Conservation (phyloP, 2,329 filamentous ascomycete species). For the Ciborinia camelliae region DNA sequence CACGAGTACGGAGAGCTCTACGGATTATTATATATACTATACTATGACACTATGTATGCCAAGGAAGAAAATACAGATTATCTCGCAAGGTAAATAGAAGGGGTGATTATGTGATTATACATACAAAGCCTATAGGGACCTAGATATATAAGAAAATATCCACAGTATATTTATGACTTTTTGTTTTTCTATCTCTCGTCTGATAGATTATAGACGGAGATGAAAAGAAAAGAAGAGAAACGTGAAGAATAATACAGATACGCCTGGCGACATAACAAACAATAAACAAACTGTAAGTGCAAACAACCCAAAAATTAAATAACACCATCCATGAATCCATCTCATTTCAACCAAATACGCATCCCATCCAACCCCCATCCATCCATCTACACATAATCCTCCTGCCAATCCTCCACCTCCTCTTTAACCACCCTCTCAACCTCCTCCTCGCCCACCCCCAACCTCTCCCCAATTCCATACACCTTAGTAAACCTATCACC, state of each 20-base stretch:
- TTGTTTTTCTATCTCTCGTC: not conserved
- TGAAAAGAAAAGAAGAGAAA: not conserved
- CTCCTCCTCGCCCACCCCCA: not conserved
- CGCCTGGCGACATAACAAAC: not conserved
- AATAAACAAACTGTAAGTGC: not conserved
- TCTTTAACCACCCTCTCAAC: not conserved
- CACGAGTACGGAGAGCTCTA: too few species aligned
- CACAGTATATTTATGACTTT: too few species aligned
- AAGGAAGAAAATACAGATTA: too few species aligned
- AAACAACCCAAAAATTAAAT: not conserved
- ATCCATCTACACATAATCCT: conserved; percentile 6
- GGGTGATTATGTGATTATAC: too few species aligned
- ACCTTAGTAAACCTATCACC: not conserved
- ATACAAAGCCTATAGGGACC: too few species aligned
- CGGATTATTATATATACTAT: too few species aligned
- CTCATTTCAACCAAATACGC: too few species aligned
- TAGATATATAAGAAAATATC: too few species aligned
- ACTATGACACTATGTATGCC: too few species aligned
- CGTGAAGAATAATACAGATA: not conserved
- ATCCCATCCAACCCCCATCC: not conserved
- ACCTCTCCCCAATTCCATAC: not conserved
- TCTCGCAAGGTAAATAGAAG: too few species aligned
- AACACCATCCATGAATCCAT: not conserved
- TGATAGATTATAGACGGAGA: not conserved
- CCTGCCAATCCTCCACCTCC: conserved; percentile 1